Evolutionary conservation across 2,329 filamentous ascomycete species (phyloP).

Genomic region (Aspergillus sclerotialis): DNA sequence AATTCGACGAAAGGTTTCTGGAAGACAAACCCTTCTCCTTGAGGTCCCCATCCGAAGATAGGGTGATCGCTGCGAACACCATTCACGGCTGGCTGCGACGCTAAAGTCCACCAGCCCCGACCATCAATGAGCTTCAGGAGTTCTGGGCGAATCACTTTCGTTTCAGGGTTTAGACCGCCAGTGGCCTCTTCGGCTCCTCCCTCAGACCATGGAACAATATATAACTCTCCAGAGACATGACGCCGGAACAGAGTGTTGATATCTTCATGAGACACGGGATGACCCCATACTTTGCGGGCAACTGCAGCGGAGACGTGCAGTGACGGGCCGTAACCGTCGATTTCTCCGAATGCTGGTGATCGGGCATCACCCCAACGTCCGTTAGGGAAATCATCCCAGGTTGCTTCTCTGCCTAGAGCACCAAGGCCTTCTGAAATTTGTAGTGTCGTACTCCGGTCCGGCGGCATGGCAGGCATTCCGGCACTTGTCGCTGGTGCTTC

Average conservation of each 20-base stretch:
- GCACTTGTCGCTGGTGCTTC: conserved; percentile 73
- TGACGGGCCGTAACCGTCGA: conserved; percentile 96
- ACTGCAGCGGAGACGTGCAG: conserved; percentile 82
- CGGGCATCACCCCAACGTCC: conserved; percentile 90
- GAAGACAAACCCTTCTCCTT: conserved; percentile 81
- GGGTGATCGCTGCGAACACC: conserved; percentile 68
- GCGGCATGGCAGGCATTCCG: conserved; percentile 62
- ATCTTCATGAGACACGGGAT: conserved; percentile 62
- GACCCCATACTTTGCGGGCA: conserved; percentile 78
- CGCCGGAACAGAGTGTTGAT: conserved; percentile 73
- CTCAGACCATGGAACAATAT: conserved; percentile 89
- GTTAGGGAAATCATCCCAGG: conserved; percentile 98
- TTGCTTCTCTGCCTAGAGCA: conserved; percentile 81
- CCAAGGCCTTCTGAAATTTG: conserved; percentile 94
- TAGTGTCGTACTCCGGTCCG: conserved; percentile 74
- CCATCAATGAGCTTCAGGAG: conserved; percentile 69
- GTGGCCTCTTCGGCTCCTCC: conserved; percentile 52
- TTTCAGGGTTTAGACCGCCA: conserved; percentile 59
- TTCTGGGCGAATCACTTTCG: conserved; percentile 67
- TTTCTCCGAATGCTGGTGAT: conserved; percentile 90
- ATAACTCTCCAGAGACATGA: conserved; percentile 71
- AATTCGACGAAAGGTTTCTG: conserved; percentile 98
- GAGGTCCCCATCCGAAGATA: conserved; percentile 89
- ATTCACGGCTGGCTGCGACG: conserved; percentile 90
- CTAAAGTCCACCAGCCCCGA: conserved; percentile 90